A percentile compares a stretch with the other conserved stretches of the same genome.
phyloP scores from a whole-genome alignment of 2,329 filamentous ascomycete species.

The Apiospora arundinis region DNA sequence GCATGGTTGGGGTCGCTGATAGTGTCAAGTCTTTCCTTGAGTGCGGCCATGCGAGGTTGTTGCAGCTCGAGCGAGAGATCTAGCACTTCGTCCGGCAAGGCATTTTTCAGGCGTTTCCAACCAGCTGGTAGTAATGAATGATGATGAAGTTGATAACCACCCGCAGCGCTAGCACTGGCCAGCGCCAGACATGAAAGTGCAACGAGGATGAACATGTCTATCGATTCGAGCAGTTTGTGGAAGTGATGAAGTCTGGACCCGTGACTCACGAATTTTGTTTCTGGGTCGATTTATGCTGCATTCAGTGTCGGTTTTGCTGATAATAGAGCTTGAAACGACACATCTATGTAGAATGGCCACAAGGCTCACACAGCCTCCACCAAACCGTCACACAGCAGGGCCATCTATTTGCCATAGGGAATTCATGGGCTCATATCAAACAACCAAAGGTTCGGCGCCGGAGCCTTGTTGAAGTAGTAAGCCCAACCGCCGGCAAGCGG shows the following conservation, averaged over 20 bases:
- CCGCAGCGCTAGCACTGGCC: neutral
- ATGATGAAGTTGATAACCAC: neutral
- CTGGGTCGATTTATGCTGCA: too few species aligned
- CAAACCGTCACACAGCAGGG: neutral
- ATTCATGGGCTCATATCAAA: neutral
- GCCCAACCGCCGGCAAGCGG: neutral
- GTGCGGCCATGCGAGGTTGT: constrained; percentile 37
- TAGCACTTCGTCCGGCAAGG: neutral
- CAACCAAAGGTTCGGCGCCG: neutral
- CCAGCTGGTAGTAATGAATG: neutral
- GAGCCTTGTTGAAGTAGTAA: neutral
- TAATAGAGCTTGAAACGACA: too few species aligned
- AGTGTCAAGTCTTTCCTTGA: constrained; percentile 37
- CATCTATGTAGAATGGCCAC: too few species aligned
- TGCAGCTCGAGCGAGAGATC: constrained; percentile 29
- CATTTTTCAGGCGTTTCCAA: neutral
- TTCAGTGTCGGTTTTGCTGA: too few species aligned
- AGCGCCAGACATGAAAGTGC: neutral
- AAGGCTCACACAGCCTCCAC: neutral
- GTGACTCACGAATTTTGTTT: too few species aligned
- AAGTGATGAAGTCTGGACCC: neutral
- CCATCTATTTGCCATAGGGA: neutral
- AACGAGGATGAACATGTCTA: neutral
- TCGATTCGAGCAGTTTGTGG: neutral
- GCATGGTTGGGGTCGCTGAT: constrained; percentile 32